A percentile compares a stretch with the other conserved stretches of the same genome.
Evolutionary conservation across 176 grass and related monocot genomes (phyloP).

Genomic region (Dendrocalamus sinicus): DNA sequence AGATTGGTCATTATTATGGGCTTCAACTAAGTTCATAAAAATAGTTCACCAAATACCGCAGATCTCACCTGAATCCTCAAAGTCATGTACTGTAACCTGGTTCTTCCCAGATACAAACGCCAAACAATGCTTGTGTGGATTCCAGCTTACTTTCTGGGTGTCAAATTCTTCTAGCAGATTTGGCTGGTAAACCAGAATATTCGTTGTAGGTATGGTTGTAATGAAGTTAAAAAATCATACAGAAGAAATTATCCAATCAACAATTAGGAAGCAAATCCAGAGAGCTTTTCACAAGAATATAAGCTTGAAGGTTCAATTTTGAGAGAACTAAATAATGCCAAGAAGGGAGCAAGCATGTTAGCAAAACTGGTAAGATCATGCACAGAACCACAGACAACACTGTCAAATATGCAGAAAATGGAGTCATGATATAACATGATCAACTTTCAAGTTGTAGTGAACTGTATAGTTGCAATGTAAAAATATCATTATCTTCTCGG

Average conservation of each 20-base stretch:
- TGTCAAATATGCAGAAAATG: background rate
- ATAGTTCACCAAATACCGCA: slow-evolving; percentile 39
- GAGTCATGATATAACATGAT: slow-evolving; percentile 4
- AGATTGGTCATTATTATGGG: slow-evolving; percentile 5
- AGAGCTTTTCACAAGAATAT: background rate
- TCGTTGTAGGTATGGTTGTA: slow-evolving; percentile 7
- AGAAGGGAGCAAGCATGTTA: background rate
- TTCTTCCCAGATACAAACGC: slow-evolving; percentile 82
- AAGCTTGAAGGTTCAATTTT: background rate
- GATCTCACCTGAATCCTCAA: slow-evolving; percentile 75
- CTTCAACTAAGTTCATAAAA: slow-evolving; percentile 8
- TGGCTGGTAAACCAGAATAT: slow-evolving; percentile 62
- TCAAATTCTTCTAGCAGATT: slow-evolving; percentile 69
- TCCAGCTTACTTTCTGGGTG: slow-evolving; percentile 81
- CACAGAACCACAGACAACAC: background rate
- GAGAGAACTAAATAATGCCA: background rate
- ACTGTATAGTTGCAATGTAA: background rate
- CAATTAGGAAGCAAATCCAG: background rate
- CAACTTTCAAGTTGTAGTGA: slow-evolving; percentile 1
- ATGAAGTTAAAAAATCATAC: background rate
- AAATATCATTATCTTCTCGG: background rate
- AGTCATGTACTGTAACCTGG: slow-evolving; percentile 78
- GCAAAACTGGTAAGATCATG: background rate
- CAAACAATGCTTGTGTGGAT: slow-evolving; percentile 78
- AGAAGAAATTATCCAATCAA: background rate